Percentiles rank a stretch among this genome's conserved stretches.
phyloP scores from a whole-genome alignment of 1,284 basidiomycete species.

The Fomes fomentarius region DNA sequence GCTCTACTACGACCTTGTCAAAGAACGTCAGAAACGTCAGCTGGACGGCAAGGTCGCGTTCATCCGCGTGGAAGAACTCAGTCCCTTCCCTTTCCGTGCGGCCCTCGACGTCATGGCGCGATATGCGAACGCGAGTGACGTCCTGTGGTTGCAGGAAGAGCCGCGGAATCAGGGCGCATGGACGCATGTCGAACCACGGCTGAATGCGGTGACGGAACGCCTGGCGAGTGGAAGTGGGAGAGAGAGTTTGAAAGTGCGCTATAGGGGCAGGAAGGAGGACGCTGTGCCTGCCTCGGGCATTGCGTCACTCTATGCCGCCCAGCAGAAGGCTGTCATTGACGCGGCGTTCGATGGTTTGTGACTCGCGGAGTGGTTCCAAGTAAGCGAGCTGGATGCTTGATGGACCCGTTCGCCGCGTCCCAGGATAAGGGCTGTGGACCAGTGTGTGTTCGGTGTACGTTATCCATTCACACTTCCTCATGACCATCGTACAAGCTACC shows the following conservation, averaged over 20 bases:
- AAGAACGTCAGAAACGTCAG: constrained; percentile 56
- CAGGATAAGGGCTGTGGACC: neutral
- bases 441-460: neutral
- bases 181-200: constrained; percentile 62
- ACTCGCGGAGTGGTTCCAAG: neutral
- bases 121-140: constrained; percentile 50
- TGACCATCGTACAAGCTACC: neutral
- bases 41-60: constrained; percentile 61
- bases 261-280: constrained; percentile 70
- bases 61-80: constrained; percentile 82
- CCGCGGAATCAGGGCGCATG: constrained; percentile 86
- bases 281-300: constrained; percentile 82
- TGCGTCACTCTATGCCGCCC: constrained; percentile 65
- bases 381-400: neutral
- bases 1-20: constrained; percentile 84
- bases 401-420: neutral
- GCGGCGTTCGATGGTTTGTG: constrained; percentile 49
- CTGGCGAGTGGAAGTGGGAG: constrained; percentile 28
- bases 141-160: constrained; percentile 85
- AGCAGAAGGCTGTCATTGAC: constrained; percentile 65
- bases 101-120: constrained; percentile 50
- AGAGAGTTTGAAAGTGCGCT: constrained; percentile 42
- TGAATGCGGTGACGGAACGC: constrained; percentile 53
- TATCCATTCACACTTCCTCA: neutral
- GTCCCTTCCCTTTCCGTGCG: constrained; percentile 78